Evolutionary conservation across 192 early-diverging fungal genomes (phyloP).

Genomic region (Umbelopsis sp.): DNA sequence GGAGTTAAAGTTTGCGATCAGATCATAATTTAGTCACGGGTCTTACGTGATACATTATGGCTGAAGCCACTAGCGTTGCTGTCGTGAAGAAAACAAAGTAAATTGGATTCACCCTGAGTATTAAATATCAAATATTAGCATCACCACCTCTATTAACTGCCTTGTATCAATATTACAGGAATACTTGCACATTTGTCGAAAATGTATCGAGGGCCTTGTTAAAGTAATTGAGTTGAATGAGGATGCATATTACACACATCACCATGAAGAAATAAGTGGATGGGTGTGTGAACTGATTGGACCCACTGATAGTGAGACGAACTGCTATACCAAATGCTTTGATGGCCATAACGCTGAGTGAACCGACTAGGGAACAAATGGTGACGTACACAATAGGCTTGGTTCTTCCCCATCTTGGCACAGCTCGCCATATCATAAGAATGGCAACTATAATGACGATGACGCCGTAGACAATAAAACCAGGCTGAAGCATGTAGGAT

Average conservation of each 20-base stretch:
- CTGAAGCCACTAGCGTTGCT: slow-evolving; percentile 87
- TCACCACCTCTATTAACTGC: too few relatives aligned
- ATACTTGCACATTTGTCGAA: slow-evolving; percentile 77
- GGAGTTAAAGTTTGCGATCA: background rate
- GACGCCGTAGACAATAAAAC: slow-evolving; percentile 28
- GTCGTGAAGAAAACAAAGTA: slow-evolving; percentile 98
- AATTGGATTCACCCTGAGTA: slow-evolving; percentile 75
- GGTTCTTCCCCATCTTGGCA: slow-evolving; percentile 21
- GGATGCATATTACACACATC: slow-evolving; percentile 57
- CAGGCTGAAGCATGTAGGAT: slow-evolving; percentile 72
- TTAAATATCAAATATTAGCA: background rate
- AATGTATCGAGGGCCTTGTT: slow-evolving; percentile 94
- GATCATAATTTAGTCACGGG: background rate
- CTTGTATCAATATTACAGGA: background rate
- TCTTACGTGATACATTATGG: slow-evolving; percentile 77
- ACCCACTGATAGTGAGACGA: slow-evolving; percentile 8
- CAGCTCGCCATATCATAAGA: slow-evolving; percentile 31
- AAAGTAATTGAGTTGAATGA: slow-evolving; percentile 95
- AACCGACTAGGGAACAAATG: slow-evolving; percentile 23
- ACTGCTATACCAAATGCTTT: slow-evolving; percentile 29
- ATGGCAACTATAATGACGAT: background rate
- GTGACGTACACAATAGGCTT: slow-evolving; percentile 17
- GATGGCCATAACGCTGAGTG: slow-evolving; percentile 22
- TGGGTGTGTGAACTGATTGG: slow-evolving; percentile 24
- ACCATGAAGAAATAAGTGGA: slow-evolving; percentile 13